Evolutionary conservation across 2,329 filamentous ascomycete genomes (phyloP), one percentile per base, ranked within the genome.

Genomic region (Penicillium griseofulvum): DNA sequence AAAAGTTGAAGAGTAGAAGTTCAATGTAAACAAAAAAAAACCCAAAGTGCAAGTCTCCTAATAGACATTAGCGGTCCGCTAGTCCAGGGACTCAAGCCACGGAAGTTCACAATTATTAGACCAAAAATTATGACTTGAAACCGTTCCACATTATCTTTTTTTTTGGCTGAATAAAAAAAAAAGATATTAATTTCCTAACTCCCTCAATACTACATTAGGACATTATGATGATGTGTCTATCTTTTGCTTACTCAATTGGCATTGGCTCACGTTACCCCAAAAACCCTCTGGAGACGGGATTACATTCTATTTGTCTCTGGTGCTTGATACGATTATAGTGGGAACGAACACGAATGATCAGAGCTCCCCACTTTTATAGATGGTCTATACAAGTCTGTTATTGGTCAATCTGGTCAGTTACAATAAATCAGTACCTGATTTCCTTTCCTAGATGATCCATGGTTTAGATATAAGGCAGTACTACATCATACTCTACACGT

Each of bases 291-390:
- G 29, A 36, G 29, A 36, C 39, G 37, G 51, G 39, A 54, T 45
- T 57, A 36, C 28, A 43, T 26, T 31, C 37, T 34, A 50, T 50
- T 50, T 49, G 46, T 29, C 37, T 43, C 5, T 16, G 4, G 43
- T 33, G 19, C 28, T 28, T 33, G 17, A 4, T 22, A 31, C 28
- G 36, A 38, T 38, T 28, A 26, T 28, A 39, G 46, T 49, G 46
- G 46, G 34, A 34, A 66, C 59, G 34, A 24, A 66, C 59, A 57
- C 58, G 61, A 63, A 63, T 47, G 61, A 67, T 65, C 64, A 59
- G 54, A 61, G 53, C 60, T 58, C 55, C 55, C 60, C 53, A 45
- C 50, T 65, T 36, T 63, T 24, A 19, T 52, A 52, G 62, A 64
- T 65, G 67, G 59, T 28, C 63, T 61, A 11, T 59, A 60, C 58